Conservation (phyloP, 106 monocot genomes). For the Allium fistulosum region DNA sequence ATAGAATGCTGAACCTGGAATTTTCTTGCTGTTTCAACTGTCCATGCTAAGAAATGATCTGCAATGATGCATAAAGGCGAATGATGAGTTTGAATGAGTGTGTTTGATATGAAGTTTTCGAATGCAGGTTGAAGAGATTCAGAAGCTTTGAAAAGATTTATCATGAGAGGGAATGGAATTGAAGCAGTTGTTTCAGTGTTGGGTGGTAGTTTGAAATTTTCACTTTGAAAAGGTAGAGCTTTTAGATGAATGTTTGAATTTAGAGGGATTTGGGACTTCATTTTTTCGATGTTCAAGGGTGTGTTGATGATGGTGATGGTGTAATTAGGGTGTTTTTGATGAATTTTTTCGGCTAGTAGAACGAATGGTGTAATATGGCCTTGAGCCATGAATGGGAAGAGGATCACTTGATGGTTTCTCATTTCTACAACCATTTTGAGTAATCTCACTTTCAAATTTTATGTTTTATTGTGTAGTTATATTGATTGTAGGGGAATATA, state of each 20-base stretch:
- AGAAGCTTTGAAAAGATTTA: constrained; percentile 21
- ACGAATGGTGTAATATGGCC: constrained; percentile 14
- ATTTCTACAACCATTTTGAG: not conserved
- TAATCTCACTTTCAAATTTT: not conserved
- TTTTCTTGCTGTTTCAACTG: constrained; percentile 18
- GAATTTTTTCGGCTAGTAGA: not conserved
- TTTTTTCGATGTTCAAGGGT: constrained; percentile 13
- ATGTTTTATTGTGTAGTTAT: not conserved
- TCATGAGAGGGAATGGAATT: constrained; percentile 20
- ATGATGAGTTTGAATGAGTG: not conserved
- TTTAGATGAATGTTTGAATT: constrained; percentile 23
- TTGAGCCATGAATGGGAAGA: constrained; percentile 14
- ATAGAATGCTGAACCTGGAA: constrained; percentile 25
- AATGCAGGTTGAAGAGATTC: constrained; percentile 25
- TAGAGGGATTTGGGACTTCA: not conserved
- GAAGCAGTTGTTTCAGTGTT: constrained; percentile 31
- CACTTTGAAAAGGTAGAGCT: constrained; percentile 29
- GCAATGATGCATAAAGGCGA: constrained; percentile 24
- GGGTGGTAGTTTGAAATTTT: constrained; percentile 30
- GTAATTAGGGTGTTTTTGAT: not conserved
- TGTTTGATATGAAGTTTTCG: constrained; percentile 17
- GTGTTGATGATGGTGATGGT: constrained; percentile 18
- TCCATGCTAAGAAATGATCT: constrained; percentile 40
- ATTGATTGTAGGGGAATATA: not conserved
- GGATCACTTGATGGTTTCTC: constrained; percentile 3